Base-by-base conservation (phyloP, 352 stramenopile species). In the Globisporangium megalacanthum region DNA sequence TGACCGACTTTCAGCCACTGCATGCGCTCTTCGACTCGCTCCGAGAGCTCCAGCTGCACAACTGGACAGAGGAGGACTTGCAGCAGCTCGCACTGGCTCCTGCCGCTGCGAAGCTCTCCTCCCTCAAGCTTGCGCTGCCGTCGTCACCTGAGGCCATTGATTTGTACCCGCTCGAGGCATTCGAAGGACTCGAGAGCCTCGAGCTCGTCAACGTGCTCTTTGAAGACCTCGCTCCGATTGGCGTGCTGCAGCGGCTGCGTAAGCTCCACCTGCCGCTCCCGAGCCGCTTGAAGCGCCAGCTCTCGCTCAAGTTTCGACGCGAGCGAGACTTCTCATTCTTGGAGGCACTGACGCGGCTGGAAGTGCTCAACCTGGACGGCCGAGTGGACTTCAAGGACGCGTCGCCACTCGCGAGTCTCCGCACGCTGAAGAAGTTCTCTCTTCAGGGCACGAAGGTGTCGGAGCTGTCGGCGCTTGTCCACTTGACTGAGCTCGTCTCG, bases 341-440 rank as follows among this genome's bases (percentile, higher is more conserved):
- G 1, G 19, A 52, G 1, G 29, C 66, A 19, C 58, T 86, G 0
- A 68, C 54, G 29, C 58, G 73, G 20, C 47, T 88, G 14, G 54
- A 80, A 46, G 71, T 77, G 58, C 66, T 88, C 3, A 80, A 65
- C 35, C 52, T 88, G 11, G 70, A 68, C 3, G 77, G 77, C 9
- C 77, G 77, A 1, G 75, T 86, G 25, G 77, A 88, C 50, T 85
- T 88, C 42, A 78, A 78, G n/a, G 73, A 86, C 44, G 62, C 68
- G 6, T 35, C 60, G 1, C 42, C 79, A 19, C 65, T 88, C 11
- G 70, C 59, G 5, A 60, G 55, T 10, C 61, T 86, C 58, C 49
- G 35, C 15, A 72, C 70, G 55, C 69, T 88, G 54, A 65, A 69
- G 41, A 64, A 65, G 37, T 49, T 88, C 31, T 78, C 60, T 46